phyloP scores from a whole-genome alignment of 768 basidiomycete species.

The Rubroboletus pulcherrimus region DNA sequence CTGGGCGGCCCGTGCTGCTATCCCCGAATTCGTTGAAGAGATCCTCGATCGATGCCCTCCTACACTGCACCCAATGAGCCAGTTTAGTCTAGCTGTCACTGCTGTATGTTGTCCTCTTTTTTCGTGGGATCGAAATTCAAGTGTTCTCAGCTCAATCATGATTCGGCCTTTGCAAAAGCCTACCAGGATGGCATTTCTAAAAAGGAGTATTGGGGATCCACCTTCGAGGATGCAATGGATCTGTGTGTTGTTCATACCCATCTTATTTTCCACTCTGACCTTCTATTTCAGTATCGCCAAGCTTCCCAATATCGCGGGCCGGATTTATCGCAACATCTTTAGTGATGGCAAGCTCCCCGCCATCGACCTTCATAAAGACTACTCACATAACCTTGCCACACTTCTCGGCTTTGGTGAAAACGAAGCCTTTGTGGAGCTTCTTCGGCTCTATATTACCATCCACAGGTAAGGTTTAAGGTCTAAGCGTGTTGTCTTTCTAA shows the following conservation, averaged over 20 bases:
- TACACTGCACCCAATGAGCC: slow-evolving; percentile 97
- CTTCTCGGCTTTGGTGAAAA: slow-evolving; percentile 92
- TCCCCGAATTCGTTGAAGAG: slow-evolving; percentile 96
- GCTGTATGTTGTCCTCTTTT: slow-evolving; percentile 49
- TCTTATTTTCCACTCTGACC: slow-evolving; percentile 2
- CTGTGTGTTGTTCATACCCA: slow-evolving; percentile 43
- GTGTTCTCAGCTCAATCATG: slow-evolving; percentile 71
- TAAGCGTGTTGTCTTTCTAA: background rate
- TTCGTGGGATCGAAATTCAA: slow-evolving; percentile 1
- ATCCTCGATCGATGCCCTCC: slow-evolving; percentile 90
- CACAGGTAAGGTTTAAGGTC: slow-evolving; percentile 55
- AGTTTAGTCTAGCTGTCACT: slow-evolving; percentile 94
- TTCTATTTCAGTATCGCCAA: slow-evolving; percentile 76
- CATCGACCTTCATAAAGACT: slow-evolving; percentile 82
- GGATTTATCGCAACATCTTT: slow-evolving; percentile 86
- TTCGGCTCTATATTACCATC: slow-evolving; percentile 95
- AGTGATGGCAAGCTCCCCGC: slow-evolving; percentile 83
- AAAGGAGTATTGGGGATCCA: slow-evolving; percentile 95
- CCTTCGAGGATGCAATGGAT: slow-evolving; percentile 88
- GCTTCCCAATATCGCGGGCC: slow-evolving; percentile 93
- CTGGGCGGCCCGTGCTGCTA: slow-evolving; percentile 89
- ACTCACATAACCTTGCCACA: slow-evolving; percentile 83
- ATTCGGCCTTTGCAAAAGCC: slow-evolving; percentile 94
- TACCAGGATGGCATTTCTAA: slow-evolving; percentile 91
- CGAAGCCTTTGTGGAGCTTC: slow-evolving; percentile 84